Conservation (phyloP, 176 grass and related monocot species). For the Thinopyrum elongatum region DNA sequence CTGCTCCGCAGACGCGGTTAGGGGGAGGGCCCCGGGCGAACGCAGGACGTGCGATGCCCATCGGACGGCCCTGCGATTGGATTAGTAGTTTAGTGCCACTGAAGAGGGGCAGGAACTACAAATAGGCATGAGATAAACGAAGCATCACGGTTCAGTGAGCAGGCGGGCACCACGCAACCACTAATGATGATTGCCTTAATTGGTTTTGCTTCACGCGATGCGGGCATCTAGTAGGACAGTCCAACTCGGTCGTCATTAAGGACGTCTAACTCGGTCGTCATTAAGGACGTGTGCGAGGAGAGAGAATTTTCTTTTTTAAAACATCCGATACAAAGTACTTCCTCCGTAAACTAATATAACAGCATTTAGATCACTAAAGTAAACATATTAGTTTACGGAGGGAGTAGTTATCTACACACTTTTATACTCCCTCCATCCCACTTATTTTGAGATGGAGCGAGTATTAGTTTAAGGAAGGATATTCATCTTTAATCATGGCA, state of each 20-base stretch:
- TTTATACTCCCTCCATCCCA: no score
- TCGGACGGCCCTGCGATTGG: background rate
- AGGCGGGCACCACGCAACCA: background rate
- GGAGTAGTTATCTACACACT: no score
- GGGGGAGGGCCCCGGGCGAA: background rate
- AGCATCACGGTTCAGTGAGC: background rate
- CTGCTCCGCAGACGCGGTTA: background rate
- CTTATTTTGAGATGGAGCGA: no score
- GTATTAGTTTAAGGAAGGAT: no score
- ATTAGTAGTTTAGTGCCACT: background rate
- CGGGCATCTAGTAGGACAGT: background rate
- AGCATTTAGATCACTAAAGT: no score
- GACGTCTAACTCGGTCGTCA: background rate
- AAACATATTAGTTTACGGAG: no score
- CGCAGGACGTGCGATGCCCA: background rate
- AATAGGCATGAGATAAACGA: background rate
- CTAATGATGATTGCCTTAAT: background rate
- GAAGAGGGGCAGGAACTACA: background rate
- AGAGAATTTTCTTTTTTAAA: no score
- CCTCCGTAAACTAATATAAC: no score
- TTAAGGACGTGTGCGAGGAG: background rate
- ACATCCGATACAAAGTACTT: no score
- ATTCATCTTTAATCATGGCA: no score
- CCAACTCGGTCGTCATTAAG: background rate
- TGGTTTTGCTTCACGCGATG: background rate